Evolutionary conservation across 306 rosid species (phyloP).

Genomic region (Rosa lucieae): DNA sequence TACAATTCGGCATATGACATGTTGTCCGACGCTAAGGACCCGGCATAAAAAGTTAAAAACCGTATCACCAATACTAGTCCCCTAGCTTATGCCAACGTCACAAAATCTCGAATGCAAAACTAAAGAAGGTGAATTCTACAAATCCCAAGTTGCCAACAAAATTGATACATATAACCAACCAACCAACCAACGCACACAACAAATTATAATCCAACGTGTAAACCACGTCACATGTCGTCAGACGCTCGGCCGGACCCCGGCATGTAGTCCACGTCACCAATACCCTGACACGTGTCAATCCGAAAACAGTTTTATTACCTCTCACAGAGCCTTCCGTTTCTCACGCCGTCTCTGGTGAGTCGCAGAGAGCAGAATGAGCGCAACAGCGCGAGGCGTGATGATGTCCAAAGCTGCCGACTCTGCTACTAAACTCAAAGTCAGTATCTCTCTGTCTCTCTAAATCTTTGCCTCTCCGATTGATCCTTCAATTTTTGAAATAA

Average conservation of each 20-base stretch:
- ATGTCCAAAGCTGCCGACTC: constrained; percentile 64
- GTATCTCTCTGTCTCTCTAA: constrained; percentile 21
- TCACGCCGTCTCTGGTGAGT: constrained; percentile 10
- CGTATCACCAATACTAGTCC: no score
- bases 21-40: no score
- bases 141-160: no score
- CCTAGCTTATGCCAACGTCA: no score
- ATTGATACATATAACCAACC: no score
- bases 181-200: no score
- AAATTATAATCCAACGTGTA: no score
- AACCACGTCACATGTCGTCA: no score
- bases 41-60: no score
- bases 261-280: background rate
- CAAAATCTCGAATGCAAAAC: no score
- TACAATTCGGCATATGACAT: no score
- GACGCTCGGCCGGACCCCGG: background rate
- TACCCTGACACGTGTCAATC: background rate
- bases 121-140: no score
- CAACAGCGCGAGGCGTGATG: constrained; percentile 45
- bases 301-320: background rate
- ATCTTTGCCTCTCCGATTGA: background rate
- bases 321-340: background rate
- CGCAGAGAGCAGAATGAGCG: constrained; percentile 18
- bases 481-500: background rate
- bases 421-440: constrained; percentile 44